These are phyloP conservation scores for Exutisphaerella laricina DNA, from an alignment of 2,329 filamentous ascomycete species.

Conservation along the genomic window DNA sequence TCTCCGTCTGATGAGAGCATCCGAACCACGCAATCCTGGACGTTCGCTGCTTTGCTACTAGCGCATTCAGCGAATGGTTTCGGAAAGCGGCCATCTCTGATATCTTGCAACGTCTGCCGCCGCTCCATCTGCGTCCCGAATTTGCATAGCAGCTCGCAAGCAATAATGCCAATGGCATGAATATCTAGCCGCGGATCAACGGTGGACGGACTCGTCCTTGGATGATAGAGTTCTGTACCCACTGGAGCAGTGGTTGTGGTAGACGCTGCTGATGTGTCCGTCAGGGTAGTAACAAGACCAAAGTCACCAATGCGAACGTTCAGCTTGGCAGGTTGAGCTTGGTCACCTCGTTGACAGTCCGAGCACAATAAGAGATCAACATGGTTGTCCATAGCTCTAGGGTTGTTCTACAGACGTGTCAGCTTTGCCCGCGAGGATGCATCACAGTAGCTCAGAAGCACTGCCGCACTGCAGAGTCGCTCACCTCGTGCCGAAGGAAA, in stretches of 20 bases:
- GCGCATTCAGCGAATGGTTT: no score
- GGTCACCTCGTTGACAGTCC: constrained; percentile 35
- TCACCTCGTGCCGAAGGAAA: constrained; percentile 53
- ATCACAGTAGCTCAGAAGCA: no score
- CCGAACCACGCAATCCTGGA: no score
- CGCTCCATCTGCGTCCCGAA: constrained; percentile 38
- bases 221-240: constrained; percentile 59
- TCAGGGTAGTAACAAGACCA: constrained; percentile 56
- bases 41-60: no score
- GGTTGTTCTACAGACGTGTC: no score
- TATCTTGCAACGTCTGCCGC: not conserved
- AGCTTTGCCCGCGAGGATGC: no score
- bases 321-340: constrained; percentile 19
- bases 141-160: constrained; percentile 55
- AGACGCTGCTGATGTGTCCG: constrained; percentile 26
- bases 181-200: constrained; percentile 53
- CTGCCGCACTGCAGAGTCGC: no score
- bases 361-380: constrained; percentile 45
- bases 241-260: constrained; percentile 36
- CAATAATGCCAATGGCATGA: constrained; percentile 56
- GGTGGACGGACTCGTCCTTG: constrained; percentile 35
- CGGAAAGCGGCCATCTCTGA: not conserved
- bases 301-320: constrained; percentile 62
- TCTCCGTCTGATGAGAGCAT: no score
- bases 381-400: constrained; percentile 32